A percentile compares a stretch with the other conserved stretches of the same genome.
These are phyloP conservation scores for Udeniomyces megalosporus DNA, from an alignment of 768 basidiomycete species.

Conservation along the genomic window DNA sequence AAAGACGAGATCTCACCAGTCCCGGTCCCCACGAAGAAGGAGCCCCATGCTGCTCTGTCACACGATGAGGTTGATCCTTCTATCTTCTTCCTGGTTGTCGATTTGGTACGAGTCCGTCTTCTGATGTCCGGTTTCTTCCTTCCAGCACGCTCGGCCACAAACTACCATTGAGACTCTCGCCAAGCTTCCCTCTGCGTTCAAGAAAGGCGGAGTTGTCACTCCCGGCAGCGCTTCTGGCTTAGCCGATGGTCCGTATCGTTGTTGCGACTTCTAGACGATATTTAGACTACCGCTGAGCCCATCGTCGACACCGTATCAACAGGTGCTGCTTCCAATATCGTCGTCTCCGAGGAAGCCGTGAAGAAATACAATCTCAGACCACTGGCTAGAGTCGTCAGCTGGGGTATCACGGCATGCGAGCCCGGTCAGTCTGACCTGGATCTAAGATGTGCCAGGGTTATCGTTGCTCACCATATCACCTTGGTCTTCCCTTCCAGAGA, in stretches of 20 bases:
- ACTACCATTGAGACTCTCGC: slow-evolving; percentile 26
- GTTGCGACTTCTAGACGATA: too few relatives aligned
- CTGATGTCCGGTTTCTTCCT: slow-evolving; percentile 12
- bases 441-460: too few relatives aligned
- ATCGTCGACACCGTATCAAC: too few relatives aligned
- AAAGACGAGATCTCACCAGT: slow-evolving; percentile 18
- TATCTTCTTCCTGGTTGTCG: too few relatives aligned
- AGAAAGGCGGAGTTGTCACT: slow-evolving; percentile 30
- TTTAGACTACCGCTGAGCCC: too few relatives aligned
- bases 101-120: too few relatives aligned
- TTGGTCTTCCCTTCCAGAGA: slow-evolving; percentile 17
- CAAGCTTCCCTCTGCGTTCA: slow-evolving; percentile 28
- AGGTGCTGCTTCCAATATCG: slow-evolving; percentile 30
- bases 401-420: slow-evolving; percentile 31
- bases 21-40: slow-evolving; percentile 9
- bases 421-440: slow-evolving; percentile 3
- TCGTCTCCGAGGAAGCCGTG: slow-evolving; percentile 29
- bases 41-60: background rate
- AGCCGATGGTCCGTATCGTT: slow-evolving; percentile 28
- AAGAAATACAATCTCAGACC: slow-evolving; percentile 29
- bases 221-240: slow-evolving; percentile 32
- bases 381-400: slow-evolving; percentile 29
- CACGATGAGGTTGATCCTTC: background rate
- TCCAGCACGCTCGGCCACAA: slow-evolving; percentile 30
- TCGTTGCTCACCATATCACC: too few relatives aligned